Evolutionary conservation across 345 rosid genomes (phyloP), one percentile per base, ranked within the genome.

Genomic region (Boechera divaricarpa): DNA sequence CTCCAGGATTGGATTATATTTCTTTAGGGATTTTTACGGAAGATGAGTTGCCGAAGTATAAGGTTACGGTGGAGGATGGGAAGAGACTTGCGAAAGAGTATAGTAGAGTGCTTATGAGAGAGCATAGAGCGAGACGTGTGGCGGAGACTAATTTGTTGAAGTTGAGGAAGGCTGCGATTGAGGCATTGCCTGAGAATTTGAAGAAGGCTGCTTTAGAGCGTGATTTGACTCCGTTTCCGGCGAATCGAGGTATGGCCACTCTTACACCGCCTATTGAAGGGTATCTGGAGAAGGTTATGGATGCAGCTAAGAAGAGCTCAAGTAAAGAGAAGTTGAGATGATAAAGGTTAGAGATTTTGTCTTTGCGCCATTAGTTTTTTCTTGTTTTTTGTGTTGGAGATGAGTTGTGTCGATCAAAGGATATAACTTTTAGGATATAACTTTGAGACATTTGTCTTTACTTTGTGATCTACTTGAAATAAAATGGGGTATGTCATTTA

Each of bases 251-350:
- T 44, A 83, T 81, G 94, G 91, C 96, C 4, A 89, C 97, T 0
- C 84, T 94, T 59, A 91, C 91, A 6, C 96, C 97, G 1, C 97
- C 98, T 2, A 90, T 91, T 75, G 94, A 91, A 80, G 97, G 94
- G 39, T 94, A 94, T 64, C 78, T 86, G 15, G 91, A 94, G 78
- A 87, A 83, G 86, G 73, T 94, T 24, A 90, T 73, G 77, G 85
- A 90, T 70, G 98, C 98, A 0, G 81, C 96, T 0, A 86, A 56
- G 89, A 75, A 79, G 80, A 84, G 87, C 67, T 78, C 90, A 2
- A 77, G 85, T 45, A 86, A 70, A 74, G 88, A 88, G 76, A 93
- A 91, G 84, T 78, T 88, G 65, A 89, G 98, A 83, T 93, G 85
- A 88, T 72, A 12, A 31, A 63, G 69, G 76, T 63, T 49, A 13